Percentiles rank a stretch among this genome's conserved stretches.
Conservation (phyloP, 805 yeast species). For the Zygosaccharomyces kombuchaensis region DNA sequence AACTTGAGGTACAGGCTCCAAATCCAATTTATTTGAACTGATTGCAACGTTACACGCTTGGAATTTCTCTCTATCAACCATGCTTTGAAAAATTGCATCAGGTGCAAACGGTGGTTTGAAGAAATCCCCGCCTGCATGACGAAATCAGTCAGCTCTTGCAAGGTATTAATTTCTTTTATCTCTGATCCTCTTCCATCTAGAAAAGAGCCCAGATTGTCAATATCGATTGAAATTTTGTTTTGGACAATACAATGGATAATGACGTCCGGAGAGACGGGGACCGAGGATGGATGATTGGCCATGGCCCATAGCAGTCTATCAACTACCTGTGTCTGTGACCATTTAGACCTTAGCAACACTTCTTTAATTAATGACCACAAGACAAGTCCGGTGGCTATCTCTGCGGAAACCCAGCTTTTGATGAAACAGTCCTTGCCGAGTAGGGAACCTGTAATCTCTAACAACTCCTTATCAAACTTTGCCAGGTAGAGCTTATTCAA, state of each 20-base stretch:
- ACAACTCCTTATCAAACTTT: background rate
- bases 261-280: slow-evolving; percentile 5
- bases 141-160: slow-evolving; percentile 1
- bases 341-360: background rate
- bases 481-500: background rate
- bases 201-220: background rate
- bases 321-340: background rate
- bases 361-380: slow-evolving; percentile 7
- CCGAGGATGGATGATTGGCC: background rate
- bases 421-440: background rate
- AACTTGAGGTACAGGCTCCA: slow-evolving; percentile 3
- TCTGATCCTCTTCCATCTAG: slow-evolving; percentile 3
- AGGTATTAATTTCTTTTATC: background rate
- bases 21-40: background rate
- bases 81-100: slow-evolving; percentile 3
- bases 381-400: background rate
- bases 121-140: slow-evolving; percentile 3
- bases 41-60: background rate
- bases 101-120: background rate
- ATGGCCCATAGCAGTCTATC: background rate
- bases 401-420: background rate
- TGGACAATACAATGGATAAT: slow-evolving; percentile 5
- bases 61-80: background rate
- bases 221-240: background rate
- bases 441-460: background rate